Evolutionary conservation across 2,329 filamentous ascomycete species (phyloP).

Genomic region (Emmonsia crescens): DNA sequence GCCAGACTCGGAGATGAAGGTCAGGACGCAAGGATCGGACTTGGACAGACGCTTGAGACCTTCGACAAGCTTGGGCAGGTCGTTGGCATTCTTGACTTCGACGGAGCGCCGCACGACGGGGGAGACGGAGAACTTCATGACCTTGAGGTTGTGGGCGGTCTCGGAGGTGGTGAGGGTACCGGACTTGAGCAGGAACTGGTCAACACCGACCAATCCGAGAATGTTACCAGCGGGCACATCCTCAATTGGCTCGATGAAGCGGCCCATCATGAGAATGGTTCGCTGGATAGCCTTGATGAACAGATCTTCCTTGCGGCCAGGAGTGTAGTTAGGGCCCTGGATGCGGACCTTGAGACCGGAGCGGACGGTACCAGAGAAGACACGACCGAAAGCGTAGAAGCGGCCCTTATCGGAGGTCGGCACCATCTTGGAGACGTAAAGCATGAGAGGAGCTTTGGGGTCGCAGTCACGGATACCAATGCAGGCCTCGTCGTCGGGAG

Average conservation of each 20-base stretch:
- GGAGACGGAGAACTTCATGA: slow-evolving; percentile 99
- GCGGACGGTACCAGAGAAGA: slow-evolving; percentile 95
- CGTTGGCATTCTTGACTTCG: slow-evolving; percentile 99
- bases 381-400: slow-evolving; percentile 99
- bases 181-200: slow-evolving; percentile 99
- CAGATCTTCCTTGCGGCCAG: slow-evolving; percentile 97
- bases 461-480: slow-evolving; percentile 98
- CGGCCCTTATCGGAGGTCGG: slow-evolving; percentile 98
- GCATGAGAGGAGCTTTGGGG: slow-evolving; percentile 95
- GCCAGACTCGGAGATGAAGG: slow-evolving; percentile 78
- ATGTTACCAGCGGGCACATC: slow-evolving; percentile 99
- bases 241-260: slow-evolving; percentile 96
- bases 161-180: slow-evolving; percentile 97
- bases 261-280: slow-evolving; percentile 99
- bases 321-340: slow-evolving; percentile 96
- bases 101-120: slow-evolving; percentile 97
- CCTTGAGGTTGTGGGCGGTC: slow-evolving; percentile 98
- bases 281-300: slow-evolving; percentile 99
- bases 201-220: slow-evolving; percentile 96
- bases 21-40: slow-evolving; percentile 97
- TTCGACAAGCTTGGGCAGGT: slow-evolving; percentile 98
- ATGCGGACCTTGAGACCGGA: slow-evolving; percentile 99
- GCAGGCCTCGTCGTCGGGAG: slow-evolving; percentile 79
- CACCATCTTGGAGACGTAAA: slow-evolving; percentile 99
- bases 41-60: slow-evolving; percentile 99